phyloP scores from a whole-genome alignment of 192 early-diverging fungal species.

The Backusella liffmaniae region DNA sequence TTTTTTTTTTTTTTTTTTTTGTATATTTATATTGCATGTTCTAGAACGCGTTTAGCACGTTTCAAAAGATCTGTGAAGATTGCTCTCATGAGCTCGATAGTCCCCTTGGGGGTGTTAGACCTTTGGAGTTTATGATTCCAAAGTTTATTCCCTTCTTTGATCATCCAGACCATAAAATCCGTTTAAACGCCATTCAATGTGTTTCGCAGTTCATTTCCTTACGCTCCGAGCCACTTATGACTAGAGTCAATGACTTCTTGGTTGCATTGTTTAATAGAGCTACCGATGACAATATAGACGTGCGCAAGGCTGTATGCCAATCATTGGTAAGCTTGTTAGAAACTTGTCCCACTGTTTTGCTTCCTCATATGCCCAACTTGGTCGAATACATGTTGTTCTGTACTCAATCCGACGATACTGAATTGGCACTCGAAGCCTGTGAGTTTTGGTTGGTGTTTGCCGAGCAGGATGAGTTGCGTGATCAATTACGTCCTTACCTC shows the following conservation, averaged over 20 bases:
- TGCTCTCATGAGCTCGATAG: conserved; percentile 77
- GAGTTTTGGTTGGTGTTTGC: conserved; percentile 99
- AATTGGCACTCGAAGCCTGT: conserved; percentile 95
- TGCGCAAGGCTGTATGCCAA: conserved; percentile 93
- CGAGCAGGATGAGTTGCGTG: conserved; percentile 83
- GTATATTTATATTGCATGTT: not conserved
- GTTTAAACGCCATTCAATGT: conserved; percentile 79
- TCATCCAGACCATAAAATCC: conserved; percentile 70
- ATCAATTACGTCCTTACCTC: conserved; percentile 66
- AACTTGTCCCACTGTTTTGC: conserved; percentile 77
- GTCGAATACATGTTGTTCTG: conserved; percentile 96
- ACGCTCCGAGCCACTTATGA: conserved; percentile 71
- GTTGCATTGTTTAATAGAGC: conserved; percentile 80
- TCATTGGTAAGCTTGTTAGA: conserved; percentile 91
- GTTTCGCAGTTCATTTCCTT: conserved; percentile 85
- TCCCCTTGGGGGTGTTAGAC: conserved; percentile 68
- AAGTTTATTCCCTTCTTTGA: conserved; percentile 86
- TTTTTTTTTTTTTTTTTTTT: not conserved
- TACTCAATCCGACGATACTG: conserved; percentile 82
- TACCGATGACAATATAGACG: conserved; percentile 76
- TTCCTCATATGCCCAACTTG: conserved; percentile 84
- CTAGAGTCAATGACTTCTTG: conserved; percentile 70
- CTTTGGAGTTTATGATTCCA: conserved; percentile 84
- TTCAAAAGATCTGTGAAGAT: conserved; percentile 98
- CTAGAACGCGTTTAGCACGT: conserved; percentile 79